Evolutionary conservation across 148 eudicot species (phyloP).

Genomic region (Camellia granthamiana): DNA sequence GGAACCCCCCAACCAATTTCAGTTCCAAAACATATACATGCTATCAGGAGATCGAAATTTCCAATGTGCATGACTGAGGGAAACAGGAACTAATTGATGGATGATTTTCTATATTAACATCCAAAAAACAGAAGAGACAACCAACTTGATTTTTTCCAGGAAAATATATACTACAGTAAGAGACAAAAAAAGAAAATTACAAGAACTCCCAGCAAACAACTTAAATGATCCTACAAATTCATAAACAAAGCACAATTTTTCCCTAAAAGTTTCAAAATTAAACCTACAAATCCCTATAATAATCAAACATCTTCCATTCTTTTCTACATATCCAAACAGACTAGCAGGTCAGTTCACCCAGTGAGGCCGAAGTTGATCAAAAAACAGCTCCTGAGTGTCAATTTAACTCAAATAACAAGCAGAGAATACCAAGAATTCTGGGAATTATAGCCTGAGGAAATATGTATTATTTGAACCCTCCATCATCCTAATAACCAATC

Average conservation of each 20-base stretch:
- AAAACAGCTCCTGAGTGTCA: slow-evolving; percentile 7
- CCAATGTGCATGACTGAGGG: too few relatives aligned
- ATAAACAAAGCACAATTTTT: neutral
- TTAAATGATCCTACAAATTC: neutral
- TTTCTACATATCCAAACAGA: too few relatives aligned
- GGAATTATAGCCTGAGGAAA: neutral
- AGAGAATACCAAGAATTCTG: neutral
- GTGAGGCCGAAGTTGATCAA: slow-evolving; percentile 20
- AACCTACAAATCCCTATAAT: neutral
- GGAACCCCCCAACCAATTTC: too few relatives aligned
- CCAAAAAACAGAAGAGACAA: too few relatives aligned
- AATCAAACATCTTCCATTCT: neutral
- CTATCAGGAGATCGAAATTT: too few relatives aligned
- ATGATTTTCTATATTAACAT: neutral
- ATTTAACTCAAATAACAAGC: slow-evolving; percentile 5
- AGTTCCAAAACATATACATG: too few relatives aligned
- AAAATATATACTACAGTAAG: neutral
- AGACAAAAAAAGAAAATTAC: neutral
- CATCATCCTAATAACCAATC: neutral
- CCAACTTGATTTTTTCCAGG: too few relatives aligned
- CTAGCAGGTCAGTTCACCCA: slow-evolving; percentile 1
- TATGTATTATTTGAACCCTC: neutral
- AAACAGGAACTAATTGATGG: too few relatives aligned
- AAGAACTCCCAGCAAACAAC: neutral
- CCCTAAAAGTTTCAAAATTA: neutral